Evolutionary conservation across 495 filamentous ascomycete species (phyloP).

Genomic region (Mytilinidion resinicola): DNA sequence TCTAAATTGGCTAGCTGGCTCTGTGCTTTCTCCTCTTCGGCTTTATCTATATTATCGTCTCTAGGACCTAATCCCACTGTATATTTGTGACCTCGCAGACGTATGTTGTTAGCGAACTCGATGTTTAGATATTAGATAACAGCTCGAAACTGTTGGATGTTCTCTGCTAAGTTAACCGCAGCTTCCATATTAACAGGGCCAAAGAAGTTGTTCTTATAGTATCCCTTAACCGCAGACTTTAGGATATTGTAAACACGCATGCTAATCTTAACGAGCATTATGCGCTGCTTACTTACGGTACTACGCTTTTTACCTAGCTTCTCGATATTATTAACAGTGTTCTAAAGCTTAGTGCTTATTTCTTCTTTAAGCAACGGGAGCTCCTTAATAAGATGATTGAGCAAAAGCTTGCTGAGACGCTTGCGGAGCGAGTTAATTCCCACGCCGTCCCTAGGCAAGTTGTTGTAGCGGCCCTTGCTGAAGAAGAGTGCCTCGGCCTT

Average conservation of each 20-base stretch:
- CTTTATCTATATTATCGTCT: slow-evolving; percentile 1
- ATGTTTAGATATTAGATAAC: slow-evolving; percentile 28
- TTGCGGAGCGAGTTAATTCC: slow-evolving; percentile 30
- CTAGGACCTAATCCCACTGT: too few species aligned
- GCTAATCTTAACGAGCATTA: slow-evolving; percentile 15
- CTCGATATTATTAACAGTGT: neutral
- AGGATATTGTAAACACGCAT: slow-evolving; percentile 11
- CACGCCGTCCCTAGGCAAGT: slow-evolving; percentile 14
- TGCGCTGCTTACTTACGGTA: slow-evolving; percentile 14
- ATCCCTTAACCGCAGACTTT: slow-evolving; percentile 13
- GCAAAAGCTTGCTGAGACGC: slow-evolving; percentile 28
- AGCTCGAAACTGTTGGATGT: slow-evolving; percentile 26
- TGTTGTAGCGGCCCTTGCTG: slow-evolving; percentile 17
- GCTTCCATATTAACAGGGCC: slow-evolving; percentile 3
- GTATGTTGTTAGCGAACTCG: slow-evolving; percentile 22
- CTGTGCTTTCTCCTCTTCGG: neutral
- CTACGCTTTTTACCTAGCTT: slow-evolving; percentile 19
- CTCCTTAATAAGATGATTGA: slow-evolving; percentile 27
- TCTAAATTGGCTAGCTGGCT: neutral
- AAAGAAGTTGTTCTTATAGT: slow-evolving; percentile 27
- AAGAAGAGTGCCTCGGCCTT: slow-evolving; percentile 41
- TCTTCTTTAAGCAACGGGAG: slow-evolving; percentile 23
- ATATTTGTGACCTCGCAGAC: slow-evolving; percentile 22
- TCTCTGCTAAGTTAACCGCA: slow-evolving; percentile 8
- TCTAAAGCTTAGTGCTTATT: slow-evolving; percentile 12